Percentiles rank a stretch among this genome's conserved stretches.
Conservation (phyloP, 768 basidiomycete species). For the Infundibulicybe gibba region DNA sequence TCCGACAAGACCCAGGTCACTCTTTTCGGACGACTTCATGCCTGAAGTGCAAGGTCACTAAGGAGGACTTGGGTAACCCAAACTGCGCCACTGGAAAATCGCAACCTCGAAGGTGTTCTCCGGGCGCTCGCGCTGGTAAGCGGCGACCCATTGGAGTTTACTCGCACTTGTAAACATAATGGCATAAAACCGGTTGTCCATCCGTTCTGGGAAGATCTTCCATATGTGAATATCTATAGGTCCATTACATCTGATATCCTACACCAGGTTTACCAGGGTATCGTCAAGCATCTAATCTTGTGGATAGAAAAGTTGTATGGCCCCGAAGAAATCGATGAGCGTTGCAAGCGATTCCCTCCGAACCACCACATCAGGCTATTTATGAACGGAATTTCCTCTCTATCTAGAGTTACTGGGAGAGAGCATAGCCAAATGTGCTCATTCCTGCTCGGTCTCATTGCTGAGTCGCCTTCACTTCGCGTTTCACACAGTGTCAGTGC, state of each 20-base stretch:
- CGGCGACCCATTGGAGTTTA: slow-evolving; percentile 10
- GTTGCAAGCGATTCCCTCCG: slow-evolving; percentile 18
- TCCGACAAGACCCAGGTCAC: slow-evolving; percentile 39
- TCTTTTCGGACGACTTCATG: slow-evolving; percentile 24
- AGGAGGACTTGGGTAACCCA: slow-evolving; percentile 14
- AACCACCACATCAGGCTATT: slow-evolving; percentile 24
- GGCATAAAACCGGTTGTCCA: slow-evolving; percentile 20
- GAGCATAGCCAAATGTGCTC: background rate
- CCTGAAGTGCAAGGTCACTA: slow-evolving; percentile 16
- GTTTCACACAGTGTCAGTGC: background rate
- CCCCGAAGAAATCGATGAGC: slow-evolving; percentile 23
- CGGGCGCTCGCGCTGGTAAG: slow-evolving; percentile 22
- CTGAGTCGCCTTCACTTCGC: background rate
- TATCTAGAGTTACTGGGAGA: slow-evolving; percentile 11
- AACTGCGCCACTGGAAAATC: slow-evolving; percentile 1
- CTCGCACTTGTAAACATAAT: slow-evolving; percentile 9
- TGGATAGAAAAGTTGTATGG: slow-evolving; percentile 20
- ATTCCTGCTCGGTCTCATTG: background rate
- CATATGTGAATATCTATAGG: slow-evolving; percentile 26
- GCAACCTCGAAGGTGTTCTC: slow-evolving; percentile 11
- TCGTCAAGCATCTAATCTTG: slow-evolving; percentile 31
- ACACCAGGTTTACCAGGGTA: slow-evolving; percentile 38
- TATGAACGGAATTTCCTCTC: slow-evolving; percentile 25
- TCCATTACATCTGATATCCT: slow-evolving; percentile 33
- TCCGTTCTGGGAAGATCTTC: slow-evolving; percentile 31